Base-by-base conservation (phyloP, 495 filamentous ascomycete species). In the Rhizodiscina lignyota region DNA sequence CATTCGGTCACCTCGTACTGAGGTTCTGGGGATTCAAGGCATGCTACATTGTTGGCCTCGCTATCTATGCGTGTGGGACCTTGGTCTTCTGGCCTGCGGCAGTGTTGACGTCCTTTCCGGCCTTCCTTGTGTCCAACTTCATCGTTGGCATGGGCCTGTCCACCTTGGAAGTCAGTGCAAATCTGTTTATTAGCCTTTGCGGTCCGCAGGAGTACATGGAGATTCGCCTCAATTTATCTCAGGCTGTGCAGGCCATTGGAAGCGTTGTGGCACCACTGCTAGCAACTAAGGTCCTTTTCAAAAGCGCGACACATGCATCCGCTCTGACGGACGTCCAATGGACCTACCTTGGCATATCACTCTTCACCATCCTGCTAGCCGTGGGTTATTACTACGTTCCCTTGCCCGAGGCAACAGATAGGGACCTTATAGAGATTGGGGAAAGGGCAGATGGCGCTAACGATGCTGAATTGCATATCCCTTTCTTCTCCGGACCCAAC, bases 71-170 rank as follows among this genome's bases (percentile, higher is more conserved):
- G 5, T 68, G 66, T 36, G 77, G 77, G 0, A 63, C 70, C 1
- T 52, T 80, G n/a, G 56, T 79, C 11, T 82, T 79, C 54, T 82
- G 77, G 77, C 77, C 77, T 1, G 74, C 73, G 4, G 72, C 75
- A 1, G 74, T 80, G 5, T 56, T 79, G 26, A 68, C 65, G 0
- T 79, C 74, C 0, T 78, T 74, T 21, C 57, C 66, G 2, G 74
- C 75, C 3, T 78, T 79, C 36, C 56, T 70, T 10, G 49, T 78
- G 30, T 76, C 71, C 2, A 79, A 80, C 41, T 73, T 79, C 41
- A 68, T 82, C 36, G 67, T 77, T 6, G 77, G 72, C 0, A 59
- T 71, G 24, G 77, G 77, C 1, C 60, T 77, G 6, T 66, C 68
- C 1, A 70, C 71, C 1, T 47, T 82, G 29, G 77, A 82, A 45